Evolutionary conservation across 768 basidiomycete species (phyloP), one percentile per base, ranked within the genome.

Genomic region (Leucosporidium yakuticum): DNA sequence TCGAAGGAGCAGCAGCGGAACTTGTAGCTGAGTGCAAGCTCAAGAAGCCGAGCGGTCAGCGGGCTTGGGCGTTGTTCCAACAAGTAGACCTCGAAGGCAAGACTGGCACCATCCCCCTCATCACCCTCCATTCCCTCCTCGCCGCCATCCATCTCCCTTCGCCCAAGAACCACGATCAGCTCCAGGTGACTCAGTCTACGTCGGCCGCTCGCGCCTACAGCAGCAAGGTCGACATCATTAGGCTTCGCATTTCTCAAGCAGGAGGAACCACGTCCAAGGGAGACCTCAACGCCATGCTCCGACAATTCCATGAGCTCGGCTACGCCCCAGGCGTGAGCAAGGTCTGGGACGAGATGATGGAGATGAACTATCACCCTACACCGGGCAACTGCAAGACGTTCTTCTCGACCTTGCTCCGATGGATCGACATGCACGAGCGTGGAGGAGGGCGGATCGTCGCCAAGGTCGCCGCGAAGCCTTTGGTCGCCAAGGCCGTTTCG

Each of bases 391-490:
- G 56, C 60, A 44, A 44, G 39, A 44, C 39, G 39, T 44, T 44
- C 17, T 58, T 73, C 56, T 68, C 61, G 55, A 47, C 71, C 15
- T 25, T 67, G 49, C 31, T 23, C n/a, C 60, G 65, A 1, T 73
- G 71, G 71, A 48, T 69, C 63, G 68, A 69, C 23, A 57, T 73
- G 27, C 68, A 73, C 57, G 68, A 63, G 17, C 36, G 67, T 5
- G 59, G 51, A 1, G 49, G 59, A 20, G 71, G 71, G 0, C 55
- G 50, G 20, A 63, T 36, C 3, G 62, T 69, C 59, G 68, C 65
- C 17, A 47, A 62, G 15, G 54, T 64, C 20, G 65, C 62, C 5
- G 71, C 71, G 1, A 21, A 58, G 23, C 71, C 71, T 8, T 53
- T 72, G 54, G 57, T 68, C 39, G 36, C 25, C 47, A 60, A 65